phyloP scores from a whole-genome alignment of 768 basidiomycete species.

The Leccinum longicurvipes region DNA sequence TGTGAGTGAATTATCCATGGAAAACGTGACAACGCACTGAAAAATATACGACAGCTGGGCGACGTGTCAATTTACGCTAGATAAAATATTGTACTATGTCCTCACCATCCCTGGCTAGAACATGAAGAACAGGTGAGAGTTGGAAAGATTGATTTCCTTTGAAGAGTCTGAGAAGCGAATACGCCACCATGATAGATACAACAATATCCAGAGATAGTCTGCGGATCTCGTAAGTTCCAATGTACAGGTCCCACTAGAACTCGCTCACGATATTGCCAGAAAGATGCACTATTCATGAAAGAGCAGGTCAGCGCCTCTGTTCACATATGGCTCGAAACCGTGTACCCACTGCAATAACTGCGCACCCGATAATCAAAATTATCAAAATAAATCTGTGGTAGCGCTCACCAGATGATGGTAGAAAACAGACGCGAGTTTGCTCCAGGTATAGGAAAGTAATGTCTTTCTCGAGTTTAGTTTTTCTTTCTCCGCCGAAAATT shows the following conservation, averaged over 20 bases:
- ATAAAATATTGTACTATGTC: not conserved
- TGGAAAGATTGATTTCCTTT: not conserved
- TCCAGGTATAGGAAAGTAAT: not conserved
- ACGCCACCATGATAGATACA: not conserved
- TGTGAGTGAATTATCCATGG: not conserved
- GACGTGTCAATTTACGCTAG: not conserved
- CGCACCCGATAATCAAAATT: not conserved
- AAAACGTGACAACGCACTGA: not conserved
- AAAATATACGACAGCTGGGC: not conserved
- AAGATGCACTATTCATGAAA: constrained; percentile 2
- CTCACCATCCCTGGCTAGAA: constrained; percentile 12
- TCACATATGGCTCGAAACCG: not conserved
- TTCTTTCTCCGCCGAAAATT: not conserved
- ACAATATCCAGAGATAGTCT: constrained; percentile 1
- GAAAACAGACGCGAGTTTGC: not conserved
- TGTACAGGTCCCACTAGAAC: too few species aligned
- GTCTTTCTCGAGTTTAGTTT: not conserved
- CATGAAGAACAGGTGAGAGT: not conserved
- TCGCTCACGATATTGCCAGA: not conserved
- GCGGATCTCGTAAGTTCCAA: not conserved
- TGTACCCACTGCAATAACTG: not conserved
- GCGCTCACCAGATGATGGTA: not conserved
- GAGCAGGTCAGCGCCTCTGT: not conserved
- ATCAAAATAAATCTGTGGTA: not conserved
- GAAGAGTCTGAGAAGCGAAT: constrained; percentile 4